A percentile compares a stretch with the other conserved stretches of the same genome.
Conservation (phyloP, 495 filamentous ascomycete species). For the Pyrenopolyporus hunteri region DNA sequence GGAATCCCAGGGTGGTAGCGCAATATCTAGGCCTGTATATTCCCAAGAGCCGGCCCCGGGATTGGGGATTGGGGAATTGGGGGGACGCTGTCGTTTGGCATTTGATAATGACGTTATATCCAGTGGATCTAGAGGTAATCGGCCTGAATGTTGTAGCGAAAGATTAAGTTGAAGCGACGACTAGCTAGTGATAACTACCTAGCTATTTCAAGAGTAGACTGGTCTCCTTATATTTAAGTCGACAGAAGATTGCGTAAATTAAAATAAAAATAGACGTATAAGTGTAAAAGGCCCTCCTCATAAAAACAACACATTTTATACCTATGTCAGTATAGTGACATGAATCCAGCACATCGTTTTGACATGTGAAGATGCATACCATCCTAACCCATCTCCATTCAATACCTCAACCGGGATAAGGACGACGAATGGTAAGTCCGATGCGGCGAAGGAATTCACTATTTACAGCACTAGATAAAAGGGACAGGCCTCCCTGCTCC, state of each 20-base stretch:
- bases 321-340: no score
- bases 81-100: slow-evolving; percentile 13
- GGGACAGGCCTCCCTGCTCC: background rate
- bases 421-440: background rate
- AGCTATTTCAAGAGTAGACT: no score
- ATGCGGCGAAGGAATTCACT: background rate
- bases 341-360: no score
- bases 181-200: no score
- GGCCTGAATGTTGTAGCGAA: no score
- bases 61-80: slow-evolving; percentile 4
- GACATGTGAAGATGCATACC: slow-evolving; percentile 4
- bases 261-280: no score
- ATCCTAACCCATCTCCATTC: background rate
- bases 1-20: background rate
- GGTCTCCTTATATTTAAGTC: no score
- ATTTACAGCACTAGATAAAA: background rate
- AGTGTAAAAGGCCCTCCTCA: no score
- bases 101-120: slow-evolving; percentile 30
- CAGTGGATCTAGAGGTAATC: background rate
- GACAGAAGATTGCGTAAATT: no score
- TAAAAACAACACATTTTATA: no score
- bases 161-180: no score
- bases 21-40: slow-evolving; percentile 4
- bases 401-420: background rate
- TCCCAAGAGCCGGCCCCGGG: background rate